Conservation (phyloP, 2,329 filamentous ascomycete genomes). For the Periconia digitata region DNA sequence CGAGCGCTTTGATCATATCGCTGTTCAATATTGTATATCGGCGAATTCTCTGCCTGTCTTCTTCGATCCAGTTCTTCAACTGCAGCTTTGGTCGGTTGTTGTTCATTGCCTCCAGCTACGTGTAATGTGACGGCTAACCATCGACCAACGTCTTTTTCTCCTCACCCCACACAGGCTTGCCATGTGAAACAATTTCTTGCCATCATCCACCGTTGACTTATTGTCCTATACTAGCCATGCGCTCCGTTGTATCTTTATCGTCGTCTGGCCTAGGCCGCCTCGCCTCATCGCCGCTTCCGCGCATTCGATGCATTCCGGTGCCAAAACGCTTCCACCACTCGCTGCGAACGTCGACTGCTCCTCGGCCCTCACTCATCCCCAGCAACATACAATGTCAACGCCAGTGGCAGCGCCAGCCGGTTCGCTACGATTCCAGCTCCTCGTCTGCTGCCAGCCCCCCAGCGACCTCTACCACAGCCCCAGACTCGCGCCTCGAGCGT, state of each 20-base stretch:
- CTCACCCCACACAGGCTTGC: no score
- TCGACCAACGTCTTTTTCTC: no score
- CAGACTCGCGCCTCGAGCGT: conserved; percentile 39
- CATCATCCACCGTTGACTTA: background rate
- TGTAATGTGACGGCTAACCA: no score
- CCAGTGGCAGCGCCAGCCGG: background rate
- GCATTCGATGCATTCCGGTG: conserved; percentile 25
- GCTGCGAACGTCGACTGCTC: conserved; percentile 28
- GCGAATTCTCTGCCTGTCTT: no score
- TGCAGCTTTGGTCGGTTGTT: no score
- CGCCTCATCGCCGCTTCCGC: conserved; percentile 19
- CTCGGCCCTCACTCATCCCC: conserved; percentile 18
- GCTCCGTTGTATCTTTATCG: conserved; percentile 8
- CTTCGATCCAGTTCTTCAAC: no score
- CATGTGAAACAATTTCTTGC: conserved; percentile 12
- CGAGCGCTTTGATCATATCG: no score
- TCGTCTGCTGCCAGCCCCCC: conserved; percentile 21
- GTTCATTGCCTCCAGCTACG: no score
- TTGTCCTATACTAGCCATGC: conserved; percentile 19
- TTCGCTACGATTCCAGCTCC: conserved; percentile 30
- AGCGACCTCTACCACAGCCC: conserved; percentile 29
- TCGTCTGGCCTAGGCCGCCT: conserved; percentile 27
- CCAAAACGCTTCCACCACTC: conserved; percentile 27
- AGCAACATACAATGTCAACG: conserved; percentile 10
- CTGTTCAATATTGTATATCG: no score